These are phyloP conservation scores for Chalciporus sphaerocephalus DNA, from an alignment of 768 basidiomycete species.

Conservation along the genomic window DNA sequence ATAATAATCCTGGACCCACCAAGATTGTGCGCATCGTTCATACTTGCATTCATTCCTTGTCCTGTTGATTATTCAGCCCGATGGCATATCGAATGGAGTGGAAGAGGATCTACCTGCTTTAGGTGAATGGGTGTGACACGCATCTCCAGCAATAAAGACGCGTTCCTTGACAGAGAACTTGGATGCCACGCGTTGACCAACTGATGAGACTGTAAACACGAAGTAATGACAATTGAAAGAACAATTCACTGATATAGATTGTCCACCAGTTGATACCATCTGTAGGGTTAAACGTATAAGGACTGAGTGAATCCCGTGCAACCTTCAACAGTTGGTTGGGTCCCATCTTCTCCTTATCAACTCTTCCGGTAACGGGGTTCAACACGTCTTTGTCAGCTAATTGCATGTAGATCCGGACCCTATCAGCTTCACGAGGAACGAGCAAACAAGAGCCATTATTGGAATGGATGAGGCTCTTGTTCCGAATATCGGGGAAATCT, in stretches of 20 bases:
- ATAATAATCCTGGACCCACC: constrained; percentile 20
- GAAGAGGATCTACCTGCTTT: constrained; percentile 34
- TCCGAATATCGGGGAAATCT: constrained; percentile 53
- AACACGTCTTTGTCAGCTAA: constrained; percentile 38
- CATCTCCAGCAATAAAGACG: constrained; percentile 55
- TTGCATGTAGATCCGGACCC: constrained; percentile 50
- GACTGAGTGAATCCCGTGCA: constrained; percentile 38
- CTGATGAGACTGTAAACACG: too few relatives aligned
- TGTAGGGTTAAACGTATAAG: constrained; percentile 33
- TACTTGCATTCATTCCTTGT: constrained; percentile 52
- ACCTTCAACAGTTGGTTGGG: constrained; percentile 40
- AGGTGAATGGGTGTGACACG: constrained; percentile 45
- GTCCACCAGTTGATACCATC: constrained; percentile 47
- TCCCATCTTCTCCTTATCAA: constrained; percentile 37
- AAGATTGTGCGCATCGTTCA: constrained; percentile 53
- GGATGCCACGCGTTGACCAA: constrained; percentile 46
- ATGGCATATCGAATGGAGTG: background rate
- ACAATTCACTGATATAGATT: constrained; percentile 41
- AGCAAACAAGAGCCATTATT: constrained; percentile 46
- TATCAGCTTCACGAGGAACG: constrained; percentile 48
- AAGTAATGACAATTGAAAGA: background rate
- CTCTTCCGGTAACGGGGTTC: constrained; percentile 36
- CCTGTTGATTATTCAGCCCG: constrained; percentile 32
- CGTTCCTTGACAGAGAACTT: constrained; percentile 45
- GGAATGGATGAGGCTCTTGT: constrained; percentile 47